Evolutionary conservation across 139 green algal species (phyloP).

Genomic region (Picochlorum sp.): DNA sequence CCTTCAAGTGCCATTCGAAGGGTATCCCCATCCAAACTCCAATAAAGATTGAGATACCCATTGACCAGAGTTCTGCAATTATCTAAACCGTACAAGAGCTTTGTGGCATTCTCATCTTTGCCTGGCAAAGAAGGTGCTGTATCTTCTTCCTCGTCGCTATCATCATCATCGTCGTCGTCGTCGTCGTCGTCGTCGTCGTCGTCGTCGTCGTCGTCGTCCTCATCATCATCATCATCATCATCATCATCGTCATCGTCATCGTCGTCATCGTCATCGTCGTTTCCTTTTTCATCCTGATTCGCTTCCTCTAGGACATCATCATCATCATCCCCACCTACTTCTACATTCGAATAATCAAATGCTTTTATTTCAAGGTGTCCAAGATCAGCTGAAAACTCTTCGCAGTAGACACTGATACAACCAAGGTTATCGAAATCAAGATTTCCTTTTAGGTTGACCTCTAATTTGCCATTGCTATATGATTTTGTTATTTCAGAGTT

Average conservation of each 20-base stretch:
- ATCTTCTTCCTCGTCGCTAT: no score
- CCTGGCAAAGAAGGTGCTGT: neutral
- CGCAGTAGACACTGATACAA: neutral
- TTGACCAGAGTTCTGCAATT: conserved; percentile 15
- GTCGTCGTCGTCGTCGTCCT: no score
- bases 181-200: no score
- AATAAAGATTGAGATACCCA: conserved; percentile 19
- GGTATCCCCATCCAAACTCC: conserved; percentile 2
- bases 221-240: no score
- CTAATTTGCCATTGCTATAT: neutral
- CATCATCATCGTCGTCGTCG: no score
- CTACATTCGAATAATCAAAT: neutral
- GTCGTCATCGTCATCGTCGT: neutral
- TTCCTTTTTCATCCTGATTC: neutral
- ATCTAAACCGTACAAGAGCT: neutral
- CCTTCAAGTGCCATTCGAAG: conserved; percentile 12
- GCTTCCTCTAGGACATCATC: neutral
- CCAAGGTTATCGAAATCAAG: neutral
- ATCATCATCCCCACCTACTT: neutral
- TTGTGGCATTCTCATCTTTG: neutral
- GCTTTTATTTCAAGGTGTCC: neutral
- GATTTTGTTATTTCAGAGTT: neutral
- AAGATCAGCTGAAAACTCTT: conserved; percentile 3
- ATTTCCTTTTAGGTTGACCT: neutral
- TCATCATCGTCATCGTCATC: neutral